phyloP scores from a whole-genome alignment of 805 yeast species.

The Candida gorgasii region DNA sequence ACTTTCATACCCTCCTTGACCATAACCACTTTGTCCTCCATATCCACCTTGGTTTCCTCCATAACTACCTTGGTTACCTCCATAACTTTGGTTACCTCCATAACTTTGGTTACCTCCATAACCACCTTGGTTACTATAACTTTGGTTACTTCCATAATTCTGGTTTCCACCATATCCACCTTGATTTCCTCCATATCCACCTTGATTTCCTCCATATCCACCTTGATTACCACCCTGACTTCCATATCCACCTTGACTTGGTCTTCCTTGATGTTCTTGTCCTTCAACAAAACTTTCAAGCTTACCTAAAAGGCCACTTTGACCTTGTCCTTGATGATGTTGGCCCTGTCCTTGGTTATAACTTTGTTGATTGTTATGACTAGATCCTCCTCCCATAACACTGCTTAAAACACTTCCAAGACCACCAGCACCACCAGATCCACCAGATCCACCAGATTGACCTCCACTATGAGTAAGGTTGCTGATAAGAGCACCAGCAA shows the following conservation, averaged over 20 bases:
- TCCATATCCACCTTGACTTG: constrained; percentile 4
- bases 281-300: constrained; percentile 8
- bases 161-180: constrained; percentile 18
- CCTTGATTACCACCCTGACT: constrained; percentile 7
- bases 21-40: constrained; percentile 17
- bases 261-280: constrained; percentile 3
- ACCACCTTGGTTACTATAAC: constrained; percentile 18
- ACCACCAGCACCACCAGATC: constrained; percentile 5
- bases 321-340: constrained; percentile 1
- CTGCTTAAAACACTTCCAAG: constrained; percentile 15
- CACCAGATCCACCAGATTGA: constrained; percentile 9
- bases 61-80: constrained; percentile 4
- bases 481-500: constrained; percentile 52
- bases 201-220: constrained; percentile 11
- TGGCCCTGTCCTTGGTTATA: constrained; percentile 13
- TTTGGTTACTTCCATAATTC: constrained; percentile 12
- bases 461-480: constrained; percentile 23
- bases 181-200: constrained; percentile 16
- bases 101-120: constrained; percentile 17
- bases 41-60: constrained; percentile 9
- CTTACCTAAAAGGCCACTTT: constrained; percentile 13
- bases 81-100: not conserved
- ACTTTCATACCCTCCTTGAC: constrained; percentile 19
- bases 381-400: constrained; percentile 22
- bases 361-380: constrained; percentile 1